A percentile compares a stretch with the other conserved stretches of the same genome.
Conservation (phyloP, 1,139 yeast genomes). For the Wickerhamomyces sp. region DNA sequence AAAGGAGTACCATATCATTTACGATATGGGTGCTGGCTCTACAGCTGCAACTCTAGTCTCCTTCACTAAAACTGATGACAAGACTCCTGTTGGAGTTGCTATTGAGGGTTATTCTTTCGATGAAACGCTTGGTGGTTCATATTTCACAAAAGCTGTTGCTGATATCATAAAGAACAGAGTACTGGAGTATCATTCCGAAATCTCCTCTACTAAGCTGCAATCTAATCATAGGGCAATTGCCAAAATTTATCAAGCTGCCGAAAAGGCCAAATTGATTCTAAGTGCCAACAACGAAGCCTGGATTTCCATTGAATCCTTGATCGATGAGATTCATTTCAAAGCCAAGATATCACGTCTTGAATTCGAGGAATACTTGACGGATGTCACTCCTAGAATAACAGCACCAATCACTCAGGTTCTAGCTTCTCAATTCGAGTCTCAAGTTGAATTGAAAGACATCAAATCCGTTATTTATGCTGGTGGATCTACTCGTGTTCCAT, state of each 20-base stretch:
- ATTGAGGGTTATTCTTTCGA: slow-evolving; percentile 73
- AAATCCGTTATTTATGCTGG: slow-evolving; percentile 79
- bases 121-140: slow-evolving; percentile 65
- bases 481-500: slow-evolving; percentile 89
- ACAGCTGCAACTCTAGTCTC: slow-evolving; percentile 82
- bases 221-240: slow-evolving; percentile 56
- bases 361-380: slow-evolving; percentile 55
- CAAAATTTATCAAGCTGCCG: slow-evolving; percentile 76
- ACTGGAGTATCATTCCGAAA: slow-evolving; percentile 30
- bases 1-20: slow-evolving; percentile 63
- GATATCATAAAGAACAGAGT: slow-evolving; percentile 57
- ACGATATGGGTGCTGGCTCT: slow-evolving; percentile 92
- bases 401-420: slow-evolving; percentile 56
- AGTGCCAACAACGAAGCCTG: slow-evolving; percentile 82
- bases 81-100: slow-evolving; percentile 40
- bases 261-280: slow-evolving; percentile 76
- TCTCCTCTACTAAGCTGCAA: slow-evolving; percentile 35
- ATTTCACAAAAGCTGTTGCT: slow-evolving; percentile 61
- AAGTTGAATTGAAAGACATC: slow-evolving; percentile 33
- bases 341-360: slow-evolving; percentile 65
- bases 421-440: slow-evolving; percentile 27
- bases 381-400: slow-evolving; percentile 42
- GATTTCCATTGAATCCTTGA: slow-evolving; percentile 65
- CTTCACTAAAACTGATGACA: slow-evolving; percentile 40
- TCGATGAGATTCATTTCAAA: slow-evolving; percentile 69